Base-by-base conservation (phyloP, 2,329 filamentous ascomycete genomes). In the Microsporum ferrugineum region DNA sequence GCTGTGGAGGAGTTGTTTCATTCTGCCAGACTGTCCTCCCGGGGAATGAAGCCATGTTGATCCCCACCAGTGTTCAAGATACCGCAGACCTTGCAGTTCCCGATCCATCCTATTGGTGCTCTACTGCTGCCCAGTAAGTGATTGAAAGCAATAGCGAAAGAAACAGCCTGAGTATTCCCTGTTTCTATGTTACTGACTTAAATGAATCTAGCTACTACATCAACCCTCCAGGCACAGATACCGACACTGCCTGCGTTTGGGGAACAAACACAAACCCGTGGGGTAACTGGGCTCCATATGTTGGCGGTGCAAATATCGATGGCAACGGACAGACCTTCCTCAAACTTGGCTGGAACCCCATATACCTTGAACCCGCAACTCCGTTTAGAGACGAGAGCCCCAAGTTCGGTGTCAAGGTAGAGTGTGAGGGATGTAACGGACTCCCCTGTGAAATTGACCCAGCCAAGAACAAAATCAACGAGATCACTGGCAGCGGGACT, bases 1-100 rank as follows among this genome's bases (percentile, higher is more conserved):
- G 85, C 66, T 82, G 81, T 64, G 80, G 82, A 51, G 75, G 77
- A 39, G 69, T 79, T 12, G 81, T 90, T 60, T 83, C 88, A 2
- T 89, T 88, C 74, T 91, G 88, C 73, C 88, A 91, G 74, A 91
- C 88, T 3, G 86, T 90, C 12, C 75, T 91, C 63, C 88, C 88
- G 17, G 88, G 88, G 57, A 87, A 89, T 68, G 88, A 91, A 76
- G 86, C 86, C 63, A 91, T 91, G 88, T 78, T 91, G 66, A 91
- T 91, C 68, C 87, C 88, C 14, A 91, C 87, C n/a, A 73, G 84
- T 64, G 84, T 91, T 55, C 69, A 78, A 27, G 75, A 78, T 64
- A 72, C 69, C 29, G 77, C 78, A n/a, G 80, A 79, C 34, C 77
- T 92, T 60, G 87, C 88, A 57, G 87, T 91, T 39, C 88, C 88